Evolutionary conservation across 352 stramenopile species (phyloP).

Genomic region (Phytophthora sp.): DNA sequence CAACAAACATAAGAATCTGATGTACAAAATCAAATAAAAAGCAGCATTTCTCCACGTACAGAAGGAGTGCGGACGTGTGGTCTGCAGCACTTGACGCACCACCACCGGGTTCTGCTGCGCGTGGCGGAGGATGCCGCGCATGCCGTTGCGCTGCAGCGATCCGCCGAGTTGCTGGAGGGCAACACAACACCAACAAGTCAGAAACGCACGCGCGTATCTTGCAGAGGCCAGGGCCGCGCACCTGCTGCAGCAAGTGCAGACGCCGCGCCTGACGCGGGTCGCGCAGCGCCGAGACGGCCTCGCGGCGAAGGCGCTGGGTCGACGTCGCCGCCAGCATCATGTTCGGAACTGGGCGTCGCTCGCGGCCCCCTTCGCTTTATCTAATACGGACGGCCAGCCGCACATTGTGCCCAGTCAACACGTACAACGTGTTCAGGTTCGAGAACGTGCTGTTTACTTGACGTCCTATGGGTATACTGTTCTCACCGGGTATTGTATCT

Average conservation of each 20-base stretch:
- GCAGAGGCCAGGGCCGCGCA: slow-evolving; percentile 11
- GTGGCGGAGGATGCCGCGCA: slow-evolving; percentile 36
- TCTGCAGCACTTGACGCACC: slow-evolving; percentile 56
- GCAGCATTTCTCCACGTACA: slow-evolving; percentile 46
- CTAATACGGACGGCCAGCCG: slow-evolving; percentile 27
- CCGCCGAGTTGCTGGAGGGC: slow-evolving; percentile 63
- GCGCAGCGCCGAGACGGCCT: slow-evolving; percentile 56
- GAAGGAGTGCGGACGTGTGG: slow-evolving; percentile 56
- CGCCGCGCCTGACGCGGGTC: slow-evolving; percentile 62
- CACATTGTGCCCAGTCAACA: slow-evolving; percentile 24
- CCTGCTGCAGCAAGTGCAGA: slow-evolving; percentile 79
- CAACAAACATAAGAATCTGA: neutral
- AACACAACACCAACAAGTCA: neutral
- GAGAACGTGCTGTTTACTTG: slow-evolving; percentile 3
- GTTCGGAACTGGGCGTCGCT: slow-evolving; percentile 6
- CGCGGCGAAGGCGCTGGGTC: slow-evolving; percentile 69
- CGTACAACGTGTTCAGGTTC: slow-evolving; percentile 1
- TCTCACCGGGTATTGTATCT: neutral
- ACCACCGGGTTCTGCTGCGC: slow-evolving; percentile 41
- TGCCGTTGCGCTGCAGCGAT: slow-evolving; percentile 62
- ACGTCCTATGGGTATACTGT: too few species aligned
- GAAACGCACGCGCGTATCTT: slow-evolving; percentile 22
- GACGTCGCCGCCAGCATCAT: slow-evolving; percentile 53
- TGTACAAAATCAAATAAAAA: neutral
- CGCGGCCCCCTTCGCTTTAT: slow-evolving; percentile 24